phyloP scores from a whole-genome alignment of 2,329 filamentous ascomycete genomes.

The Biscogniauxia sp. region DNA sequence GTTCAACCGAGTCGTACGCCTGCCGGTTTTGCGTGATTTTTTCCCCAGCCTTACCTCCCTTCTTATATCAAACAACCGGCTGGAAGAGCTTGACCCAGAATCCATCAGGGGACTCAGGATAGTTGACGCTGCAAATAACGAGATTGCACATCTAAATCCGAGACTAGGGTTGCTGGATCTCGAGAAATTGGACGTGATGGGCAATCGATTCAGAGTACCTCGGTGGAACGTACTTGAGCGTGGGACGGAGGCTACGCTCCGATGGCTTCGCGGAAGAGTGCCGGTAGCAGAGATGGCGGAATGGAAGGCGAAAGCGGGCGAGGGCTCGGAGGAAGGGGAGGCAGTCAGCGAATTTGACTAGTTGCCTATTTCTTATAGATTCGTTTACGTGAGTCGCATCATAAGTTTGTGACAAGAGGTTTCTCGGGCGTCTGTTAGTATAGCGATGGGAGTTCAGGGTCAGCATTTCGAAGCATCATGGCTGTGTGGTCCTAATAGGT shows the following conservation, averaged over 20 bases:
- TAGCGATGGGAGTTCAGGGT: constrained; percentile 15
- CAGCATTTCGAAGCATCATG: not conserved
- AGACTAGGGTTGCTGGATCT: constrained; percentile 71
- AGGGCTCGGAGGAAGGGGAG: constrained; percentile 31
- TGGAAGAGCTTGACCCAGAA: constrained; percentile 70
- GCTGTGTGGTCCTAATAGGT: not conserved
- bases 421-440: constrained; percentile 6
- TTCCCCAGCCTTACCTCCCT: constrained; percentile 73
- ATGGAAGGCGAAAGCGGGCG: constrained; percentile 50
- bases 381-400: constrained; percentile 1
- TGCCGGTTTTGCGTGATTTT: constrained; percentile 63
- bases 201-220: constrained; percentile 86
- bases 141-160: constrained; percentile 78
- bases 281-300: constrained; percentile 58
- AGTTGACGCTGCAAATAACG: constrained; percentile 81
- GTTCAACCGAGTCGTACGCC: constrained; percentile 71
- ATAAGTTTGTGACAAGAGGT: constrained; percentile 3
- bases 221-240: constrained; percentile 80
- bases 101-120: constrained; percentile 70
- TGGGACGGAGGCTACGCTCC: constrained; percentile 79
- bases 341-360: constrained; percentile 19
- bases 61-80: constrained; percentile 74
- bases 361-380: constrained; percentile 5
- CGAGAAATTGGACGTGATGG: constrained; percentile 71
- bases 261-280: constrained; percentile 77